phyloP scores from a whole-genome alignment of 202 grass and related monocot genomes.

The Bolboschoenoplectus hybrid region DNA sequence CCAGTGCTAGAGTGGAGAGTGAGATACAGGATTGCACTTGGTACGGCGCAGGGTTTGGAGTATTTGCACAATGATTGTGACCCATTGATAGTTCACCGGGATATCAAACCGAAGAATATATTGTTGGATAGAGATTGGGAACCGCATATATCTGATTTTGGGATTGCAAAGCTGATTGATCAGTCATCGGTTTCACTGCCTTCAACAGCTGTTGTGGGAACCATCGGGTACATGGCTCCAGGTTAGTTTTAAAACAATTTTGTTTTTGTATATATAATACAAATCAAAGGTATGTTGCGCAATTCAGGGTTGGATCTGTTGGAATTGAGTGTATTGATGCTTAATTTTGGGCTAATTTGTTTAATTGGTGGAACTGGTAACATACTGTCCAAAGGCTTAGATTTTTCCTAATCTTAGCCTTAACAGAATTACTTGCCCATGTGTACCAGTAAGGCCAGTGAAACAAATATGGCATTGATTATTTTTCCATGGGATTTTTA shows the following conservation, averaged over 20 bases:
- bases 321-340: not conserved
- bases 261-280: not conserved
- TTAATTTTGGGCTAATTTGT: not conserved
- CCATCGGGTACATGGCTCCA: slow-evolving; percentile 80
- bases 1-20: slow-evolving; percentile 64
- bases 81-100: slow-evolving; percentile 65
- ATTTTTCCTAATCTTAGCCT: too few relatives aligned
- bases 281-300: not conserved
- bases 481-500: not conserved
- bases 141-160: slow-evolving; percentile 88
- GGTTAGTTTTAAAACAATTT: slow-evolving; percentile 48
- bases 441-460: not conserved
- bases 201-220: slow-evolving; percentile 63
- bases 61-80: slow-evolving; percentile 75
- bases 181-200: slow-evolving; percentile 48
- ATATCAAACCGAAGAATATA: slow-evolving; percentile 89
- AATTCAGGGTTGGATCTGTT: not conserved
- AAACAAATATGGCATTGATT: not conserved
- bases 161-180: slow-evolving; percentile 72
- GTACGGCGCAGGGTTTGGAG: slow-evolving; percentile 63
- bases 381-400: not conserved
- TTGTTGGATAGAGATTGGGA: slow-evolving; percentile 68
- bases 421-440: too few relatives aligned
- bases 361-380: not conserved
- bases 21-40: slow-evolving; percentile 57